Percentiles rank a stretch among this genome's conserved stretches.
Conservation (phyloP, 1,284 basidiomycete genomes). For the Ustilago loliicola region DNA sequence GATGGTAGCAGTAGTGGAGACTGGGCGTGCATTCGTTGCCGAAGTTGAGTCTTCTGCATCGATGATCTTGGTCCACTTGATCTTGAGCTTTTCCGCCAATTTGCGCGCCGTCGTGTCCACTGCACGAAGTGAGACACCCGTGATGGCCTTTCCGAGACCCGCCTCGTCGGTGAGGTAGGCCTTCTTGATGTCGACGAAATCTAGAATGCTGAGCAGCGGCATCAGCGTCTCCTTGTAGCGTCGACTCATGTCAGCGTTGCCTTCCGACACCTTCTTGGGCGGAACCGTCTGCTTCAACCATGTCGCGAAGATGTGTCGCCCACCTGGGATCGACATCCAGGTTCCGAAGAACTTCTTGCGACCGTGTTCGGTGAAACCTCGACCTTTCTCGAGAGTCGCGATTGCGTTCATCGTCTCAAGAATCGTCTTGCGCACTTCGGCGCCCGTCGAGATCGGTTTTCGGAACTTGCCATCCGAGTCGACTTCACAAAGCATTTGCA, state of each 20-base stretch:
- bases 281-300: conserved; percentile 42
- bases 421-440: conserved; percentile 32
- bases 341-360: conserved; percentile 29
- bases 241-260: conserved; percentile 44
- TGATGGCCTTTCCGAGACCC: conserved; percentile 54
- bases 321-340: conserved; percentile 36
- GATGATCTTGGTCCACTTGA: conserved; percentile 56
- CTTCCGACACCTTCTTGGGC: conserved; percentile 40
- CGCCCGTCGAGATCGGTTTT: conserved; percentile 16
- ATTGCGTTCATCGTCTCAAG: conserved; percentile 30
- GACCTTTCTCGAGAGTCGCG: conserved; percentile 37
- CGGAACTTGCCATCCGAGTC: conserved; percentile 33
- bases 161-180: conserved; percentile 59
- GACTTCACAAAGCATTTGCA: conserved; percentile 29
- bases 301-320: conserved; percentile 30
- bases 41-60: conserved; percentile 17
- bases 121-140: conserved; percentile 46
- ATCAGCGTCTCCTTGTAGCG: conserved; percentile 45
- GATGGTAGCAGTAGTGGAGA: conserved; percentile 2
- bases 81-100: conserved; percentile 40
- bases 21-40: background rate
- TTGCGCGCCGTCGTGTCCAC: conserved; percentile 33
- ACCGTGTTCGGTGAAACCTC: conserved; percentile 32
- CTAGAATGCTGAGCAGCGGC: conserved; percentile 51
- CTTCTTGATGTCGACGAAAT: conserved; percentile 37